These are phyloP conservation scores for Tremella yokohamensis DNA, from an alignment of 768 basidiomycete species.

Conservation along the genomic window DNA sequence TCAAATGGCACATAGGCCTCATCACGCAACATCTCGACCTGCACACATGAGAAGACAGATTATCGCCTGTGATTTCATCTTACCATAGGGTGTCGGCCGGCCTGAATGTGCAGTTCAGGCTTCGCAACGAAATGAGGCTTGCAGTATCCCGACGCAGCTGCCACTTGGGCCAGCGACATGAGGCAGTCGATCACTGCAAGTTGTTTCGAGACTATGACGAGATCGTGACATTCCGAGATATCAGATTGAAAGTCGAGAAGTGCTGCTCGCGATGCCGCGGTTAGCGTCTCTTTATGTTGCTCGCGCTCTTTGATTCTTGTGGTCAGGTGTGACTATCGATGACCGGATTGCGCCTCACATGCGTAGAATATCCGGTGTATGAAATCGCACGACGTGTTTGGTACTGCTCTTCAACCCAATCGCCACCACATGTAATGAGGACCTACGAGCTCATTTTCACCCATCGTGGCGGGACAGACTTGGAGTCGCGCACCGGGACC, in stretches of 20 bases:
- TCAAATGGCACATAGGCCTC: constrained; percentile 86
- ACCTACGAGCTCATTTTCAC: constrained; percentile 56
- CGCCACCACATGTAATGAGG: not conserved
- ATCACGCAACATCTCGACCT: constrained; percentile 66
- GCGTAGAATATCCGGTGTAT: constrained; percentile 59
- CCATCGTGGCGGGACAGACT: constrained; percentile 49
- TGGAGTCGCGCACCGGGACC: constrained; percentile 58
- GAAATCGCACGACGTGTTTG: constrained; percentile 67
- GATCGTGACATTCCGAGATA: constrained; percentile 67
- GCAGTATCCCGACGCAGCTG: constrained; percentile 69
- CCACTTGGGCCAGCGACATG: constrained; percentile 74
- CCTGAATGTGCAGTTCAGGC: constrained; percentile 65
- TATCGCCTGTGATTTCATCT: constrained; percentile 9
- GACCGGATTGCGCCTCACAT: constrained; percentile 28
- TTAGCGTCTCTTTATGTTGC: constrained; percentile 68
- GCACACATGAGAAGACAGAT: not conserved
- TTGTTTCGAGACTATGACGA: constrained; percentile 71
- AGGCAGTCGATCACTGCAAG: constrained; percentile 80
- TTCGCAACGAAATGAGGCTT: constrained; percentile 68
- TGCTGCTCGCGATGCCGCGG: constrained; percentile 58
- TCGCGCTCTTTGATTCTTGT: constrained; percentile 66
- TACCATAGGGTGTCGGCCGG: constrained; percentile 88
- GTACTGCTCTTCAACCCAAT: constrained; percentile 57
- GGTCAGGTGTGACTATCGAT: constrained; percentile 10
- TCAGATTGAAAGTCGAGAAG: constrained; percentile 67